These are phyloP conservation scores for Cercospora sojina DNA, from an alignment of 2,329 filamentous ascomycete species.

Conservation along the genomic window DNA sequence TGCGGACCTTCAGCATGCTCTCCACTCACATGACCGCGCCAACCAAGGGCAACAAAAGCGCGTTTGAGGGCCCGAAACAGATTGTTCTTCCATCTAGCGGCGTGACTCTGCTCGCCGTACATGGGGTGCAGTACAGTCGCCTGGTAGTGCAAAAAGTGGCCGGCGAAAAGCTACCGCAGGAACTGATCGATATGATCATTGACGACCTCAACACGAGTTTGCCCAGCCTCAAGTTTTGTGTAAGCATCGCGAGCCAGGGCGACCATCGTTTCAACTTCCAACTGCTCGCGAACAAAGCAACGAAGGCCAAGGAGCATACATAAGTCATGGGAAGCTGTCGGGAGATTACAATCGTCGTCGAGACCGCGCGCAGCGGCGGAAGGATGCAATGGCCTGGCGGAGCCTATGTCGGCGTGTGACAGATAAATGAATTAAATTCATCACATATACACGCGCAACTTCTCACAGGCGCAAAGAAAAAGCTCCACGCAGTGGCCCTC, in stretches of 20 bases:
- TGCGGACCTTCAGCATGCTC: not conserved
- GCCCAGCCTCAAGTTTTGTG: not conserved
- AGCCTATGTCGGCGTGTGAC: too few relatives aligned
- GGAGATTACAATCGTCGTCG: not conserved
- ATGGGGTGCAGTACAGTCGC: not conserved
- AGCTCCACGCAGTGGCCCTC: too few relatives aligned
- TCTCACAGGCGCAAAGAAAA: too few relatives aligned
- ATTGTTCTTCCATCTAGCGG: not conserved
- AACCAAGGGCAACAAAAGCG: not conserved
- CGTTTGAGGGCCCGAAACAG: not conserved
- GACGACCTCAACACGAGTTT: not conserved
- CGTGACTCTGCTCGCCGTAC: too few relatives aligned
- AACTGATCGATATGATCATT: conserved; percentile 8
- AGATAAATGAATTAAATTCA: too few relatives aligned
- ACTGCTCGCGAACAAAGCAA: not conserved
- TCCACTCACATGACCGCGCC: not conserved
- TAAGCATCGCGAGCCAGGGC: not conserved
- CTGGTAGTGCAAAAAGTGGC: not conserved
- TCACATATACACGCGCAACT: too few relatives aligned
- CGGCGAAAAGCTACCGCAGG: not conserved
- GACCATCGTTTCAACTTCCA: not conserved
- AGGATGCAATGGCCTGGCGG: too few relatives aligned
- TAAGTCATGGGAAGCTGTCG: not conserved
- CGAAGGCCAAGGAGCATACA: not conserved
- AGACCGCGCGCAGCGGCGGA: not conserved